phyloP scores from a whole-genome alignment of 129 eudicot genomes.

The Flaveria robusta region DNA sequence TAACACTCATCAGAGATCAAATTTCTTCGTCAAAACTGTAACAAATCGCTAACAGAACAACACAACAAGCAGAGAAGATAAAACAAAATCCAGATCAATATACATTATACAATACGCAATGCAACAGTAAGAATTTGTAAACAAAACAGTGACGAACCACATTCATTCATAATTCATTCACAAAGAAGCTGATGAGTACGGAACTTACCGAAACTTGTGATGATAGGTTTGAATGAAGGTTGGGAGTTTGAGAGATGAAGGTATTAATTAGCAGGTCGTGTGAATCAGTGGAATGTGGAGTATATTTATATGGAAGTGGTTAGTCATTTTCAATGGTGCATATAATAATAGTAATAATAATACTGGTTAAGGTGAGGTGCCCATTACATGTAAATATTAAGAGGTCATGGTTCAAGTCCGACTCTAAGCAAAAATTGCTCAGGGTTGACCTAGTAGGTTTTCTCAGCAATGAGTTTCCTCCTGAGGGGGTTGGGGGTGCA shows the following conservation, averaged over 20 bases:
- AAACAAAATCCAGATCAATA: background rate
- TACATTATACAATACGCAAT: background rate
- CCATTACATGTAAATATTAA: too few relatives aligned
- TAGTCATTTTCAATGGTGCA: background rate
- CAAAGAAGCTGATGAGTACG: background rate
- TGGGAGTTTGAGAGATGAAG: background rate
- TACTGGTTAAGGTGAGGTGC: too few relatives aligned
- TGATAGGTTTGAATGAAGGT: slow-evolving; percentile 8
- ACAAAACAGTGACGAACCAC: too few relatives aligned
- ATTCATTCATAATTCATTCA: background rate
- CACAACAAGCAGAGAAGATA: background rate
- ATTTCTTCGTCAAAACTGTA: background rate
- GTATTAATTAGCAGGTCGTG: too few relatives aligned
- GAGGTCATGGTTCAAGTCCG: too few relatives aligned
- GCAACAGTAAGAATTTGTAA: background rate
- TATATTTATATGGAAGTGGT: slow-evolving; percentile 11
- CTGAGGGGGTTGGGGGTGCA: too few relatives aligned
- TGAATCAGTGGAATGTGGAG: background rate
- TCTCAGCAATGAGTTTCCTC: too few relatives aligned
- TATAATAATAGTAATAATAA: background rate
- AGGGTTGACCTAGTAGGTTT: too few relatives aligned
- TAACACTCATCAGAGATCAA: too few relatives aligned
- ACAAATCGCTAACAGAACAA: slow-evolving; percentile 2
- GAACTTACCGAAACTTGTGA: slow-evolving; percentile 1
- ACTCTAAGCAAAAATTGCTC: too few relatives aligned